Evolutionary conservation across 169 alveolate species (phyloP).

Genomic region (Amoebophrya sp.): DNA sequence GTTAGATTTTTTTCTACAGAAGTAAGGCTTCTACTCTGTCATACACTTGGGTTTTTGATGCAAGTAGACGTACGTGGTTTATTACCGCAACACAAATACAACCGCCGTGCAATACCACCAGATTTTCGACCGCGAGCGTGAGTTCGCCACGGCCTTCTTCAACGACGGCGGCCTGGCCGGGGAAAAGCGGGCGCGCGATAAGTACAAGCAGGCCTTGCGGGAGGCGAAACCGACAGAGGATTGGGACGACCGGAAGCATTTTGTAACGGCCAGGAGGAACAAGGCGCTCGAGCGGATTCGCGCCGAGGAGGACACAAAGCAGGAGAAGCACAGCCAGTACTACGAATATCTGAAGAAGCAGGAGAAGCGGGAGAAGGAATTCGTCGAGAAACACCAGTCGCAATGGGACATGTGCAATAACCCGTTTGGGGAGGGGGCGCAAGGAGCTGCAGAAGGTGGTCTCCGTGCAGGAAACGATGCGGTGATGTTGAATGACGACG

Average conservation of each 20-base stretch:
- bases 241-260: conserved; percentile 9
- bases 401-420: neutral
- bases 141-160: neutral
- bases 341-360: neutral
- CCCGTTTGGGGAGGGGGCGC: too few species aligned
- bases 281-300: neutral
- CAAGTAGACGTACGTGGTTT: too few species aligned
- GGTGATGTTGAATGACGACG: too few species aligned
- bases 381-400: neutral
- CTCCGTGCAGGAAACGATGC: too few species aligned
- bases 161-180: neutral
- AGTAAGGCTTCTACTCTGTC: too few species aligned
- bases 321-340: neutral
- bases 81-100: too few species aligned
- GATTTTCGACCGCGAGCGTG: neutral
- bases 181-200: neutral
- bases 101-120: too few species aligned
- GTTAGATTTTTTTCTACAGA: too few species aligned
- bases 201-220: neutral
- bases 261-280: neutral
- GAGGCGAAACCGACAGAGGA: neutral
- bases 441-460: too few species aligned
- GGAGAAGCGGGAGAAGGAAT: neutral
- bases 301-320: neutral
- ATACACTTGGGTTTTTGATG: too few species aligned